Base-by-base conservation (phyloP, 345 rosid genomes). In the Sonneratia alba region DNA sequence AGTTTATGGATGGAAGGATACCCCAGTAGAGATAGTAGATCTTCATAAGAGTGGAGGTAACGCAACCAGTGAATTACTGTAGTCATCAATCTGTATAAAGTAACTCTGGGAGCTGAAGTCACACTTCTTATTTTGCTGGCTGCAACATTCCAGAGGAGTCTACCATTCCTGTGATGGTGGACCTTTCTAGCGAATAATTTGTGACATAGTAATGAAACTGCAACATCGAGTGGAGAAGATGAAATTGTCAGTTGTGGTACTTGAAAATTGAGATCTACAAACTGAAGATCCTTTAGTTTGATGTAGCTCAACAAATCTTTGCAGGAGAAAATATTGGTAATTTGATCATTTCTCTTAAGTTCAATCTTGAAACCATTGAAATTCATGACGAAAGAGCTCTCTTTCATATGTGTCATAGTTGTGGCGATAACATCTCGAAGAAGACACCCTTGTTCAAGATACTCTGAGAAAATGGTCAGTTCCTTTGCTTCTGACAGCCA, bases 131-230 rank as follows among this genome's bases (percentile, higher is more conserved):
- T 79, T 87, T 86, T 86, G 74, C 80, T 80, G 72, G 94, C 92
- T 74, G 91, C 96, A 71, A 91, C 68, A 77, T 83, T 88, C 98
- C 98, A 94, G 4, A 91, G 85, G 70, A 79, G 76, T 73, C 87
- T 83, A 70, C 98, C 97, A 80, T 74, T 83, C 80, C 97, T 84
- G 67, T 70, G 78, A 61, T 72, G 77, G 69, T 73, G 85, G 34
- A 79, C 69, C 75, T 70, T 83, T 74, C 77, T 80, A 70, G 88
- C 80, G 18, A 81, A 83, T 67, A 87, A 72, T 48, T 82, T 84
- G 27, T 71, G 70, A 78, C 84, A 75, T n/a, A 75, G 84, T 75
- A 81, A 75, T 3, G 88, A 53, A 78, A 88, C 78, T 73, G 80
- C 77, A 69, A 94, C 73, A 79, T 89, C 95, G 64, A 76, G 69